Base-by-base conservation (phyloP, 331 rosid species). In the Cydonia oblonga region DNA sequence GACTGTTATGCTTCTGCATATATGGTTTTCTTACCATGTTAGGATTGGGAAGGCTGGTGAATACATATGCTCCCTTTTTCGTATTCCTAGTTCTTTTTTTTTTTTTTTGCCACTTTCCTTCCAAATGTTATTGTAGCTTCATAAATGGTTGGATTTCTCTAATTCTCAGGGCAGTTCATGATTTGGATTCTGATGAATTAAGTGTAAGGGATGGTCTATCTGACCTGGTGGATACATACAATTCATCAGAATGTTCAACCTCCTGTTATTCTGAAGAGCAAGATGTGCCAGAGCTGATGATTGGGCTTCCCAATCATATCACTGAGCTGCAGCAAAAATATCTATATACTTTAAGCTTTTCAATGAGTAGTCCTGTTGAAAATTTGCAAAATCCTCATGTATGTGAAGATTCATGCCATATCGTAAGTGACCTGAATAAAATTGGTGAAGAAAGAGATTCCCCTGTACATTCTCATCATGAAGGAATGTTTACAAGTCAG, bases 341-440 rank as follows among this genome's bases (percentile, higher is more conserved):
- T 75, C 75, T 89, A 52, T 85, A 91, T 76, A 81, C 84, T 54
- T 84, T 93, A 85, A 86, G 81, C 70, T 87, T 90, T 85, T 82
- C 85, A 51, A 57, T 52, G 74, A 79, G 51, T 75, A 35, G 52
- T 63, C 24, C 86, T 40, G 64, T 64, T 30, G 73, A 62, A 52
- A 71, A 75, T 82, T 33, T 73, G 57, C 84, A 69, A 74, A 84
- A 61, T 67, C 64, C 86, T 73, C 24, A 32, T 77, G 82, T 79
- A 73, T 65, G 30, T 75, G 89, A 81, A 73, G 83, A 81, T 49
- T 20, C 83, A 33, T 44, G 22, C 60, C 71, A 67, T 57, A 8
- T 64, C 67, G 75, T 56, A 73, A 49, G 79, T 78, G 76, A 68
- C 78, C 76, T 51, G 25, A 73, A 20, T 75, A 79, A 60, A 77